phyloP scores from a whole-genome alignment of 2,329 filamentous ascomycete species.

The Xylariaceae sp. region DNA sequence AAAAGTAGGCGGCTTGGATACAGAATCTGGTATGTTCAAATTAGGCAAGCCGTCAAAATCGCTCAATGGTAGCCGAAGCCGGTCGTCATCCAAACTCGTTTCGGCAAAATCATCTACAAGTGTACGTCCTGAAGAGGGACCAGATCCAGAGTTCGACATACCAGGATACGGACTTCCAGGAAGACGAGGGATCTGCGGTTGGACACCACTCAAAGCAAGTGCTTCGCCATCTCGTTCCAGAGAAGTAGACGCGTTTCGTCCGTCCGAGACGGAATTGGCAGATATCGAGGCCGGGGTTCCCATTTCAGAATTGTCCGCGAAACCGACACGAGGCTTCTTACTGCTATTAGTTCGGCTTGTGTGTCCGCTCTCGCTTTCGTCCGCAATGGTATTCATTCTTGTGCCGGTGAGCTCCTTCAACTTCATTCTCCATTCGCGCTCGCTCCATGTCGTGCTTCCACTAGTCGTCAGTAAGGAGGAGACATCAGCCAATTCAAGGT shows the following conservation, averaged over 20 bases:
- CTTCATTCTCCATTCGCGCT: conserved; percentile 82
- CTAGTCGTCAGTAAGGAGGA: conserved; percentile 71
- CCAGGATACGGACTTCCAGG: conserved; percentile 25
- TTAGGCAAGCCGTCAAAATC: conserved; percentile 51
- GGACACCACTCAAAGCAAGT: conserved; percentile 34
- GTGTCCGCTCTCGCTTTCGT: conserved; percentile 41
- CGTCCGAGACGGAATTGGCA: conserved; percentile 36
- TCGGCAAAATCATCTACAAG: conserved; percentile 46
- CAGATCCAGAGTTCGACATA: conserved; percentile 32
- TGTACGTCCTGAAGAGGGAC: conserved; percentile 35
- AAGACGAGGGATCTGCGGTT: conserved; percentile 29
- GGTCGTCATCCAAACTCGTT: conserved; percentile 54
- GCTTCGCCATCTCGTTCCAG: conserved; percentile 35
- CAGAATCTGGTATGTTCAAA: conserved; percentile 66
- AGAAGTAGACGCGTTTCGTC: conserved; percentile 48
- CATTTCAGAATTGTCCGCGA: conserved; percentile 50
- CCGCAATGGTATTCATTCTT: conserved; percentile 62
- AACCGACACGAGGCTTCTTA: conserved; percentile 52
- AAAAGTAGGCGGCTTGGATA: conserved; percentile 73
- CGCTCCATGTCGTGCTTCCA: conserved; percentile 71
- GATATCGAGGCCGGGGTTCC: conserved; percentile 51
- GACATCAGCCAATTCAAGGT: conserved; percentile 84
- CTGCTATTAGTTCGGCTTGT: conserved; percentile 53
- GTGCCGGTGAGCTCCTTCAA: conserved; percentile 83
- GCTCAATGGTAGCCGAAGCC: conserved; percentile 38